Base-by-base conservation (phyloP, 116 monocot genomes). In the Posidonia oceanica region DNA sequence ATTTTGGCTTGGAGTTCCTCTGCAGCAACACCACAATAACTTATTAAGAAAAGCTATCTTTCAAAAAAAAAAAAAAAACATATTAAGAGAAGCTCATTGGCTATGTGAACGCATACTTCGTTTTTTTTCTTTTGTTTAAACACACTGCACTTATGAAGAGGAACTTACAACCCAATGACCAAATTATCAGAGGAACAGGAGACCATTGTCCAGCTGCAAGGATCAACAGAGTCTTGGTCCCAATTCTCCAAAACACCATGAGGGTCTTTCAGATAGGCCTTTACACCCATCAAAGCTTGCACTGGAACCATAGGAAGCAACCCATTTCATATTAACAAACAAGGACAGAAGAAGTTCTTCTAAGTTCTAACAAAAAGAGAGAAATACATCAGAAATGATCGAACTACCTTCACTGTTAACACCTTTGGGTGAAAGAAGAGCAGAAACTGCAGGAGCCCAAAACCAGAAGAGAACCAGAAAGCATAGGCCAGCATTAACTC, bases 181-280 rank as follows among this genome's bases (percentile, higher is more conserved):
- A 87, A 71, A 70, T 87, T 87, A 7, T 83, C 78, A 4, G 83
- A 59, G 7, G 87, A 87, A 63, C 87, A 87, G 12, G 87, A 78
- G 58, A 87, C 56, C 76, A 83, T 83, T 5, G 83, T 74, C 87
- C 87, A 87, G 78, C 87, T 87, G 66, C 87, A 87, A n/a, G 87
- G 87, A 80, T 87, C 87, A 42, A 87, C 87, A 37, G 87, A 83
- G 74, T 83, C 76, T 68, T 64, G 58, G 64, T 87, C 87, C 87
- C 87, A 87, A 48, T 83, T 87, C 23, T 81, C 68, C 55, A 87
- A 71, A 61, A 79, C 83, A 7, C 74, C 71, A 66, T 66, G 83
- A 51, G 87, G 83, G 39, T 87, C 87, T 72, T 81, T 78, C 18
- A 87, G 71, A 17, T 54, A 78, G 4, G 67, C 76, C 61, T 80